Evolutionary conservation across 192 early-diverging fungal species (phyloP).

Genomic region (Thamnidium elegans): DNA sequence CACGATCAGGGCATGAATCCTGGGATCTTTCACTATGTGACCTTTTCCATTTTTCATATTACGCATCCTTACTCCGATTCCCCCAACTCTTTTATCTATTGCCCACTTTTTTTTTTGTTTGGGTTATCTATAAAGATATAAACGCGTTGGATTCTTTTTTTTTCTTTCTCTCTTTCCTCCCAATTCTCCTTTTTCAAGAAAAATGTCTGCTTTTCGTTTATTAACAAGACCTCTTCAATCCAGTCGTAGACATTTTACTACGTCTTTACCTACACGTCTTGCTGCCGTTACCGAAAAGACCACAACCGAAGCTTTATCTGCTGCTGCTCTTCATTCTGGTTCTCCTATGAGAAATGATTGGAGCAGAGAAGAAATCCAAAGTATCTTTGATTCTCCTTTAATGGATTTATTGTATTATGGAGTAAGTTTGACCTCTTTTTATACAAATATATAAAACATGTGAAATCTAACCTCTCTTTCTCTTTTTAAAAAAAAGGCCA

Average conservation of each 20-base stretch:
- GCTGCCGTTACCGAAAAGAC: slow-evolving; percentile 41
- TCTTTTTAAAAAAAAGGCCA: slow-evolving; percentile 45
- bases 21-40: not conserved
- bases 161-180: slow-evolving; percentile 1
- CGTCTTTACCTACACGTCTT: slow-evolving; percentile 41
- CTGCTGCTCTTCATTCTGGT: slow-evolving; percentile 47
- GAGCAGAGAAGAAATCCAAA: slow-evolving; percentile 68
- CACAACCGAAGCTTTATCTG: slow-evolving; percentile 29
- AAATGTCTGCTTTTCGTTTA: slow-evolving; percentile 39
- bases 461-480: not conserved
- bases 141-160: slow-evolving; percentile 17
- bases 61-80: not conserved
- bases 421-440: slow-evolving; percentile 38
- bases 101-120: not conserved
- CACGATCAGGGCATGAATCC: slow-evolving; percentile 9
- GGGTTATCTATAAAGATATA: not conserved
- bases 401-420: slow-evolving; percentile 75
- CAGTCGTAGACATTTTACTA: slow-evolving; percentile 40
- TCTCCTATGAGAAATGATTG: slow-evolving; percentile 63
- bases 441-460: not conserved
- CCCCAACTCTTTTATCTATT: not conserved
- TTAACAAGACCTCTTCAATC: slow-evolving; percentile 30
- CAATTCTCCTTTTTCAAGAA: slow-evolving; percentile 30
- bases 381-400: slow-evolving; percentile 73
- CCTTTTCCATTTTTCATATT: not conserved